A percentile compares a stretch with the other conserved stretches of the same genome.
Evolutionary conservation across 345 rosid genomes (phyloP).

Genomic region (Bruguiera gymnorhiza): DNA sequence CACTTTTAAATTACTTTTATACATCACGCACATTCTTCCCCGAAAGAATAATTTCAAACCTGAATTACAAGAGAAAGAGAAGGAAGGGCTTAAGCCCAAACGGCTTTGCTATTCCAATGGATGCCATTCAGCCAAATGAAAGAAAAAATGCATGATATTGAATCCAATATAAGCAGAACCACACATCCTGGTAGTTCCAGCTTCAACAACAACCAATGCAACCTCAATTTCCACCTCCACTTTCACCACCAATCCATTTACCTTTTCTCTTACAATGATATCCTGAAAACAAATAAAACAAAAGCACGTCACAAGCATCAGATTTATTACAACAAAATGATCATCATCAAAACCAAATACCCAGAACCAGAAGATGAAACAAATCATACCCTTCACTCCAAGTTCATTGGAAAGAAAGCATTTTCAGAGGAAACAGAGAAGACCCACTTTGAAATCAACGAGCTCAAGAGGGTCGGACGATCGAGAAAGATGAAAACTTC

Average conservation of each 20-base stretch:
- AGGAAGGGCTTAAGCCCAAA: slow-evolving; percentile 51
- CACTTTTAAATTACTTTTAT: not conserved
- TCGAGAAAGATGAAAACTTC: too few relatives aligned
- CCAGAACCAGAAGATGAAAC: not conserved
- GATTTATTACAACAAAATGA: not conserved
- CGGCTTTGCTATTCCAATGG: slow-evolving; percentile 58
- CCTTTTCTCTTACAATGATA: slow-evolving; percentile 1
- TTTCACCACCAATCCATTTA: slow-evolving; percentile 16
- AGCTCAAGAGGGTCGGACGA: too few relatives aligned
- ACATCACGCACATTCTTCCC: too few relatives aligned
- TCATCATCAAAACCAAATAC: not conserved
- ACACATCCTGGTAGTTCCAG: slow-evolving; percentile 59
- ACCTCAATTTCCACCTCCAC: slow-evolving; percentile 1
- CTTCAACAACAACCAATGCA: slow-evolving; percentile 11
- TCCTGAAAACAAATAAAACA: not conserved
- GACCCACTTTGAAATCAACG: too few relatives aligned
- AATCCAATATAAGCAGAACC: slow-evolving; percentile 34
- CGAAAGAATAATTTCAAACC: slow-evolving; percentile 15
- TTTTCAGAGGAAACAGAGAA: too few relatives aligned
- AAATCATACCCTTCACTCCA: not conserved
- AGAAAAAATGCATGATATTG: slow-evolving; percentile 42
- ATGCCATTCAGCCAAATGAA: slow-evolving; percentile 93
- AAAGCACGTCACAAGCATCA: not conserved
- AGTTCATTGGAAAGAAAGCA: too few relatives aligned
- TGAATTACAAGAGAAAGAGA: slow-evolving; percentile 14